Percentiles rank a stretch among this genome's conserved stretches.
Evolutionary conservation across 345 rosid species (phyloP).

Genomic region (Aquilaria sinensis): DNA sequence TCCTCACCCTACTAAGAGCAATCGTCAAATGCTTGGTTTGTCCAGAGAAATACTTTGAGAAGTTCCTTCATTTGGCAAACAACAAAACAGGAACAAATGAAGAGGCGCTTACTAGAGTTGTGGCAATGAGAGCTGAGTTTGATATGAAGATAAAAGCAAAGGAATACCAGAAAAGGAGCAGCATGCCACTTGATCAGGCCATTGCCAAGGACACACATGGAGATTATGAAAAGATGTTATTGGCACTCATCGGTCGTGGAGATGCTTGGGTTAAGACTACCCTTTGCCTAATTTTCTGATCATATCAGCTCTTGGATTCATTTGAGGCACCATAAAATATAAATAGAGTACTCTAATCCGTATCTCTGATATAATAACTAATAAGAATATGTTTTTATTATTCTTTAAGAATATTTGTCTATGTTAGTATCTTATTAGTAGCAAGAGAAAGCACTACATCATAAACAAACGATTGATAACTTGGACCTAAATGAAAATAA

Average conservation of each 20-base stretch:
- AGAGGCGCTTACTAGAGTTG: conserved; percentile 66
- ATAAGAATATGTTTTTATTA: too few relatives aligned
- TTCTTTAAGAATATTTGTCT: too few relatives aligned
- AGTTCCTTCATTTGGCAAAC: conserved; percentile 51
- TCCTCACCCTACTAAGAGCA: conserved; percentile 41
- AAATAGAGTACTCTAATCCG: too few relatives aligned
- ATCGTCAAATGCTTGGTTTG: conserved; percentile 48
- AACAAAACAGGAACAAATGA: conserved; percentile 62
- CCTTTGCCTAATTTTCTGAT: too few relatives aligned
- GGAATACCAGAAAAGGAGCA: conserved; percentile 50
- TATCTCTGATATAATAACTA: too few relatives aligned
- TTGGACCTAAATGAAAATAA: too few relatives aligned
- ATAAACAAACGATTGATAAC: too few relatives aligned
- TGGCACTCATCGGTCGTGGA: conserved; percentile 30
- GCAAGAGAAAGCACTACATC: too few relatives aligned
- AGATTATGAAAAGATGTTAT: conserved; percentile 54
- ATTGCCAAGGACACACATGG: conserved; percentile 54
- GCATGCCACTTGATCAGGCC: conserved; percentile 44
- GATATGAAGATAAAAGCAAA: conserved; percentile 48
- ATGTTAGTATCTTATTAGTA: too few relatives aligned
- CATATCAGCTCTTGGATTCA: too few relatives aligned
- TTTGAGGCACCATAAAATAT: too few relatives aligned
- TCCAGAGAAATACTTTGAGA: conserved; percentile 51
- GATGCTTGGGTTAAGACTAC: conserved; percentile 27
- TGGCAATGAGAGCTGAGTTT: conserved; percentile 62